A percentile compares a stretch with the other conserved stretches of the same genome.
phyloP scores from a whole-genome alignment of 2,329 filamentous ascomycete genomes.

The Xylaria sp. region DNA sequence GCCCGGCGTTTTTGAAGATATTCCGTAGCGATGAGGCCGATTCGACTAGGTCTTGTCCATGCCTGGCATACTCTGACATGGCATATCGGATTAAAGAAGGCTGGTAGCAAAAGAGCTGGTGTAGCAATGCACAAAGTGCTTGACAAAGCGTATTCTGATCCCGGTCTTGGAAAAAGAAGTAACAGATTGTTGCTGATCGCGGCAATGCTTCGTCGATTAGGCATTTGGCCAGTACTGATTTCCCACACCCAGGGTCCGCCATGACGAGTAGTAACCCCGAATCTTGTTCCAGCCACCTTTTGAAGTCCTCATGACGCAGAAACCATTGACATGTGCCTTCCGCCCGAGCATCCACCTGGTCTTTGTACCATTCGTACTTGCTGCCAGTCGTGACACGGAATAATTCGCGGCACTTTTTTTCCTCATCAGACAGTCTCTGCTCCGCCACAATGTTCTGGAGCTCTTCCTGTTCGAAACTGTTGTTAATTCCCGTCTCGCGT shows the following conservation, averaged over 20 bases:
- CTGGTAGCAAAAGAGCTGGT: constrained; percentile 24
- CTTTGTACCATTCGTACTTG: constrained; percentile 31
- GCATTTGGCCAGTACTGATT: constrained; percentile 33
- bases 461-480: background rate
- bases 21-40: constrained; percentile 15
- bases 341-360: constrained; percentile 24
- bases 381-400: constrained; percentile 22
- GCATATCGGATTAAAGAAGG: constrained; percentile 23
- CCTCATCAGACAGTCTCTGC: constrained; percentile 6
- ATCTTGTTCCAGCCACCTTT: constrained; percentile 19
- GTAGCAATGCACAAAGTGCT: constrained; percentile 30
- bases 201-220: constrained; percentile 28
- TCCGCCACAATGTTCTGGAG: constrained; percentile 11
- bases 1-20: background rate
- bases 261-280: constrained; percentile 28
- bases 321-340: constrained; percentile 31
- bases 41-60: constrained; percentile 4
- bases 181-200: constrained; percentile 23
- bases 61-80: background rate
- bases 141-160: constrained; percentile 28
- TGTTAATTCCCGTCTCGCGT: background rate
- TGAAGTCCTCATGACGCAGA: constrained; percentile 23
- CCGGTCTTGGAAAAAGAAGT: constrained; percentile 34
- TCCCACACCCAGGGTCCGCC: constrained; percentile 31
- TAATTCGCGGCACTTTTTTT: constrained; percentile 18